phyloP scores from a whole-genome alignment of 1,284 basidiomycete genomes.

The Cutaneotrichosporon arboriforme region DNA sequence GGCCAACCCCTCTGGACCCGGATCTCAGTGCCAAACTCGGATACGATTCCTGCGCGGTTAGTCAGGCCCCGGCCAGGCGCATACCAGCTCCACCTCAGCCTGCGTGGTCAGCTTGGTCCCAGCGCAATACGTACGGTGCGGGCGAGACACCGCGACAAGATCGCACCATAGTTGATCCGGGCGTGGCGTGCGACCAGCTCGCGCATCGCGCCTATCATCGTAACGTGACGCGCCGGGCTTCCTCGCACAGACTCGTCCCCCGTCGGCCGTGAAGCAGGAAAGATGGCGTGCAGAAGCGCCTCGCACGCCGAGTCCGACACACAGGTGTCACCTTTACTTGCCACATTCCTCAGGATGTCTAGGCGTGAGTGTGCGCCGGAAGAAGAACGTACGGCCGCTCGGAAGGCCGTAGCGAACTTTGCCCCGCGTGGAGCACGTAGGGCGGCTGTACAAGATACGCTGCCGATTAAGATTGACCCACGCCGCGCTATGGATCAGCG shows the following conservation, averaged over 20 bases:
- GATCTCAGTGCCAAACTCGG: too few species aligned
- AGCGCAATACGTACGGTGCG: constrained; percentile 8
- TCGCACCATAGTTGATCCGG: constrained; percentile 15
- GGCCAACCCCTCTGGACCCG: too few species aligned
- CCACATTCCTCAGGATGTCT: constrained; percentile 38
- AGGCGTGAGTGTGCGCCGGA: not conserved
- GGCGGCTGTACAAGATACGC: constrained; percentile 44
- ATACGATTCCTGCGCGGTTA: not conserved
- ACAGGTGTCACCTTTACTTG: not conserved
- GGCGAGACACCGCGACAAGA: constrained; percentile 14
- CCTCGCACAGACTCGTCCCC: not conserved
- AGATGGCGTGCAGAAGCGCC: constrained; percentile 6
- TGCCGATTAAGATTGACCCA: not conserved
- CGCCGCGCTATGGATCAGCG: constrained; percentile 7
- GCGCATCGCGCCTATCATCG: constrained; percentile 13
- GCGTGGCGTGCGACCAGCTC: constrained; percentile 27
- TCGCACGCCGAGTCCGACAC: constrained; percentile 6
- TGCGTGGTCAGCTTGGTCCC: constrained; percentile 2
- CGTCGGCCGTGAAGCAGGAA: not conserved
- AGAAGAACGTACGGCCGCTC: constrained; percentile 29
- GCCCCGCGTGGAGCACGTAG: constrained; percentile 13
- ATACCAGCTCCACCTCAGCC: constrained; percentile 12
- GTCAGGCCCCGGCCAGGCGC: not conserved
- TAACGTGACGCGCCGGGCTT: not conserved
- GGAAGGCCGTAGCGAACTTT: constrained; percentile 36